Percentiles rank a stretch among this genome's conserved stretches.
These are phyloP conservation scores for Coemansia sp. DNA, from an alignment of 192 early-diverging fungal species.

Conservation along the genomic window DNA sequence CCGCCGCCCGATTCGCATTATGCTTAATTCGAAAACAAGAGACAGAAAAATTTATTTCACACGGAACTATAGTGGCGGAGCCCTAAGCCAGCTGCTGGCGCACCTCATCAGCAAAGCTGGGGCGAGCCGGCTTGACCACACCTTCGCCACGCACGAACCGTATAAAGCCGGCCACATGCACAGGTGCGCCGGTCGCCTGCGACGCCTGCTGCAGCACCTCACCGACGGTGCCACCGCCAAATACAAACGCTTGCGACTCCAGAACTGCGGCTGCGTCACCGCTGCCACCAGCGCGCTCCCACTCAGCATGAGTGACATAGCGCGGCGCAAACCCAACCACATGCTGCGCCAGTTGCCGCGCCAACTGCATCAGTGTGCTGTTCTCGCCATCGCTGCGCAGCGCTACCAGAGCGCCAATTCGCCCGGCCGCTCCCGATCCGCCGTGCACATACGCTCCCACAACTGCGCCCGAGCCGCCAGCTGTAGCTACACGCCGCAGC, in stretches of 20 bases:
- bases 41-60: neutral
- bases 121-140: constrained; percentile 67
- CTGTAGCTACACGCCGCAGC: constrained; percentile 62
- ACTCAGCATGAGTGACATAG: constrained; percentile 48
- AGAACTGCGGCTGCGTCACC: constrained; percentile 56
- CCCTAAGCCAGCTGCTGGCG: constrained; percentile 42
- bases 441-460: constrained; percentile 75
- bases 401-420: constrained; percentile 76
- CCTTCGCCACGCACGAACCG: constrained; percentile 85
- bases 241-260: constrained; percentile 69
- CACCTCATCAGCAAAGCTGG: constrained; percentile 84
- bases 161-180: constrained; percentile 67
- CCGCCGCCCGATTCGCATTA: constrained; percentile 11
- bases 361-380: constrained; percentile 56
- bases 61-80: neutral
- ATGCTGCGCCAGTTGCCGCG: constrained; percentile 79
- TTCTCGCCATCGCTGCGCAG: constrained; percentile 38
- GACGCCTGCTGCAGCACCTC: constrained; percentile 57
- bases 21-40: neutral
- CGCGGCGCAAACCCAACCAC: constrained; percentile 79
- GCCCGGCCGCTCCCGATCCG: constrained; percentile 58
- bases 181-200: constrained; percentile 49
- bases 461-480: constrained; percentile 34
- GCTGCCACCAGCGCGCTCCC: constrained; percentile 36
- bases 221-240: constrained; percentile 70